These are phyloP conservation scores for Penicillium lagena DNA, from an alignment of 495 filamentous ascomycete genomes.

Conservation along the genomic window DNA sequence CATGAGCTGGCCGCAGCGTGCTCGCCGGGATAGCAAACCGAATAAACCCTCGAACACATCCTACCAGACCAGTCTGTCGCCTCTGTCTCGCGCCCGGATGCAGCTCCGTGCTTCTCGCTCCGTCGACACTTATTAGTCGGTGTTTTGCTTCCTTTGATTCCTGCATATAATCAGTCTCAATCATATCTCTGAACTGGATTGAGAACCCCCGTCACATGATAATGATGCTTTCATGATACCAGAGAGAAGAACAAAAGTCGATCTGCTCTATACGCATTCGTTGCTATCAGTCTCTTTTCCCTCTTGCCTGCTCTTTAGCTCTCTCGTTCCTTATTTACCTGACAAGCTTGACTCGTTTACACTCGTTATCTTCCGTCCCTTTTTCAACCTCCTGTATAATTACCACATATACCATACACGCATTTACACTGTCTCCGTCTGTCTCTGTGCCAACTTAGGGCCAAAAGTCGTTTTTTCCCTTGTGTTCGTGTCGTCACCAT, in stretches of 20 bases:
- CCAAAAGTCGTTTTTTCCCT: too few relatives aligned
- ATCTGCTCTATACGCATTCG: not conserved
- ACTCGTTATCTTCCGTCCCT: not conserved
- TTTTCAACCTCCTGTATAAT: not conserved
- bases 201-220: conserved; percentile 8
- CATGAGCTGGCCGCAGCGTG: conserved; percentile 28
- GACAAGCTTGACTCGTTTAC: not conserved
- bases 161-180: too few relatives aligned
- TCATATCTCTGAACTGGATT: not conserved
- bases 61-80: conserved; percentile 15
- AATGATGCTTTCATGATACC: conserved; percentile 18
- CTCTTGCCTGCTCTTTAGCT: not conserved
- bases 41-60: not conserved
- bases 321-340: not conserved
- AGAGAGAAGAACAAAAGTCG: conserved; percentile 8
- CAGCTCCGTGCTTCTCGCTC: conserved; percentile 18
- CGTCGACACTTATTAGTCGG: conserved; percentile 16
- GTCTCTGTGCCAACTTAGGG: too few relatives aligned
- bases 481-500: too few relatives aligned
- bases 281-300: conserved; percentile 1
- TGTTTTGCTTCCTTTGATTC: too few relatives aligned
- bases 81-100: conserved; percentile 16
- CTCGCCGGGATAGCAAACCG: conserved; percentile 3
- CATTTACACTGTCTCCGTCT: not conserved
- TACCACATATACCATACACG: not conserved